phyloP scores from a whole-genome alignment of 2,329 filamentous ascomycete species.

The Samsoniella hepiali region DNA sequence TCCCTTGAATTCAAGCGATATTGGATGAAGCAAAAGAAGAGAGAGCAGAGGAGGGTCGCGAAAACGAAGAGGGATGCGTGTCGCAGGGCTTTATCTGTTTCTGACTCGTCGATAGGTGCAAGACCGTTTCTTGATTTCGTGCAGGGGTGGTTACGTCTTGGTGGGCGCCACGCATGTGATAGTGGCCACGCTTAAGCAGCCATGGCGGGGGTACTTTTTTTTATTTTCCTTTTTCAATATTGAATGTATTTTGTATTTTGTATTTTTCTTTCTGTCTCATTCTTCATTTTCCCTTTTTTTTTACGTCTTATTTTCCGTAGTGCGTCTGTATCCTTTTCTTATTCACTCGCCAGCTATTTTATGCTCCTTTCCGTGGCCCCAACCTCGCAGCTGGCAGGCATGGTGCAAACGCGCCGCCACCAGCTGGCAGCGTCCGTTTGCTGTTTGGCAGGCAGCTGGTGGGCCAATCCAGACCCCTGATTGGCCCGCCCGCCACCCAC shows the following conservation, averaged over 20 bases:
- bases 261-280: neutral
- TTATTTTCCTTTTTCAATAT: neutral
- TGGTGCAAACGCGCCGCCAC: slow-evolving; percentile 5
- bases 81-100: slow-evolving; percentile 19
- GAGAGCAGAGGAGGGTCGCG: neutral
- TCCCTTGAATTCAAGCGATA: neutral
- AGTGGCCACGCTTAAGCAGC: slow-evolving; percentile 11
- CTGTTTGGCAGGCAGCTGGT: slow-evolving; percentile 4
- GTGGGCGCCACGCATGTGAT: slow-evolving; percentile 19
- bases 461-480: slow-evolving; percentile 4
- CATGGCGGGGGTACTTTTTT: neutral
- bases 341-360: too few relatives aligned
- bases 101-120: slow-evolving; percentile 7
- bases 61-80: slow-evolving; percentile 7
- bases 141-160: slow-evolving; percentile 15
- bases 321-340: neutral
- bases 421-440: slow-evolving; percentile 9
- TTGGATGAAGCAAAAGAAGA: neutral
- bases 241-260: neutral
- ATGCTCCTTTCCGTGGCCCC: too few relatives aligned
- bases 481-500: slow-evolving; percentile 8
- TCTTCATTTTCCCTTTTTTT: neutral
- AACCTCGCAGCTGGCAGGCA: neutral
- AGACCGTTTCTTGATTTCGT: slow-evolving; percentile 13
- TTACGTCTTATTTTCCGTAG: neutral